Base-by-base conservation (phyloP, 1,139 yeast genomes). In the Blastobotrys ciferrii region DNA sequence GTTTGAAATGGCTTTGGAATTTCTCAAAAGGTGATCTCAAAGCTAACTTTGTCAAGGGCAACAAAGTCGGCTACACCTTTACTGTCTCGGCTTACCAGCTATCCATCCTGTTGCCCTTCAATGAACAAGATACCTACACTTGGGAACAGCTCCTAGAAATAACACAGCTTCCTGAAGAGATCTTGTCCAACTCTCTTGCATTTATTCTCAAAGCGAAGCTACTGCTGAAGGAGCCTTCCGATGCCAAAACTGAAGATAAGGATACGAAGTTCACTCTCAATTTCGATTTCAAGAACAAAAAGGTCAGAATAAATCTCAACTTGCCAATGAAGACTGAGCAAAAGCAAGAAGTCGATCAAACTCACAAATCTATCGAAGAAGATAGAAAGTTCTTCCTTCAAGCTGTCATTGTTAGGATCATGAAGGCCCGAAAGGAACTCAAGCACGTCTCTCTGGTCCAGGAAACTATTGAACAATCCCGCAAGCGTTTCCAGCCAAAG, bases 1-100 rank as follows among this genome's bases (percentile, higher is more conserved):
- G 88, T 57, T 78, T 94, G 61, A 85, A 87, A 63, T 94, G 98
- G 98, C 76, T 92, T 51, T 94, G 98, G 97, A 87, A 88, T 58
- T 82, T 88, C 63, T 88, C 95, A 41, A 86, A 94, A 67, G 95
- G 95, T 54, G 99, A 94, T 65, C 71, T 94, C 48, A 86, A 82
- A 67, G 96, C 95, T n/a, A 86, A 87, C 63, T 77, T 89, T 56
- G 80, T 92, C 4, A 84, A 84, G 48, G 91, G 95, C 4, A 84
- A 84, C 61, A 67, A 66, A 49, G 58, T 58, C 3, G 88, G 92
- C 3, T 95, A 95, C 48, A 87, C 87, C 57, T 84, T 94, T 63
- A 85, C 86, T 11, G 91, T 88, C 37, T 84, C 96, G 5, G 78
- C 87, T 54, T 85, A 82, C 57, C 98, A 94, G 68, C 81, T 91